phyloP scores from a whole-genome alignment of 768 basidiomycete genomes.

The Agaricus blazei region DNA sequence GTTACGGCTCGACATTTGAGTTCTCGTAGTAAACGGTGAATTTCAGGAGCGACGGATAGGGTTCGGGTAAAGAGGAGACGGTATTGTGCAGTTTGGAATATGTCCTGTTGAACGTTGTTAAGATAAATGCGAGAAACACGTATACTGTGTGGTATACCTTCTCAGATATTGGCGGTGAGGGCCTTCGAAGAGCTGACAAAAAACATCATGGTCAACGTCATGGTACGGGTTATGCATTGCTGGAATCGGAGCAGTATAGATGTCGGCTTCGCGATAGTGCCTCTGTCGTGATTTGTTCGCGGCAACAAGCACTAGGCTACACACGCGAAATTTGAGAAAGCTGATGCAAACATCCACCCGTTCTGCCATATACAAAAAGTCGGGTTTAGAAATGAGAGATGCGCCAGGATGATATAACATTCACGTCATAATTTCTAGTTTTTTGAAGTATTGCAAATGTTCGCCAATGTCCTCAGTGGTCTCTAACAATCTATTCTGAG shows the following conservation, averaged over 20 bases:
- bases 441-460: constrained; percentile 88
- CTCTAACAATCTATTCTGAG: constrained; percentile 70
- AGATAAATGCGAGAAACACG: neutral
- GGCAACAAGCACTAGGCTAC: constrained; percentile 21
- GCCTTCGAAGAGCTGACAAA: constrained; percentile 83
- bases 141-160: constrained; percentile 39
- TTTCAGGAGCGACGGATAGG: constrained; percentile 58
- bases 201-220: constrained; percentile 98
- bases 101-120: constrained; percentile 38
- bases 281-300: constrained; percentile 61
- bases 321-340: constrained; percentile 80
- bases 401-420: constrained; percentile 95
- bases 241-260: constrained; percentile 96
- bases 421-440: constrained; percentile 87
- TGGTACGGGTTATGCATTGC: constrained; percentile 95
- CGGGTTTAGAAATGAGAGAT: constrained; percentile 81
- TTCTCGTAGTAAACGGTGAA: constrained; percentile 78
- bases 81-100: constrained; percentile 73
- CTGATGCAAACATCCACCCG: constrained; percentile 92
- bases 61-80: constrained; percentile 93
- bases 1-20: constrained; percentile 72
- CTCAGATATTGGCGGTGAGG: constrained; percentile 73
- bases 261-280: constrained; percentile 86
- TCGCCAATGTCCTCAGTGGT: constrained; percentile 79
- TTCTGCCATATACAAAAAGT: constrained; percentile 95